phyloP scores from a whole-genome alignment of 352 stramenopile species.

The Thalassiosira oceanica region DNA sequence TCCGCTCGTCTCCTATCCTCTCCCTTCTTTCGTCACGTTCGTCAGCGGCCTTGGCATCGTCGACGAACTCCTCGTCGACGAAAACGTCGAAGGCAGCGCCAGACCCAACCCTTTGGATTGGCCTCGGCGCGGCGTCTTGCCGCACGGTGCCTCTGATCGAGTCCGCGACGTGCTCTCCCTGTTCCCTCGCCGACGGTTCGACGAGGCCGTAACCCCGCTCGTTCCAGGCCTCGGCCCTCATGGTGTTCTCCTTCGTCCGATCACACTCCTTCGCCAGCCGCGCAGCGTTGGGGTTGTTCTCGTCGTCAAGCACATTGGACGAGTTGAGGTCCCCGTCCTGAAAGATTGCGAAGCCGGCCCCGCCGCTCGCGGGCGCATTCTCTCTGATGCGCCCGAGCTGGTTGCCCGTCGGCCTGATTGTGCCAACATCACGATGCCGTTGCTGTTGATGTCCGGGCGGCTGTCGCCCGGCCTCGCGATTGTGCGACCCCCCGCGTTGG shows the following conservation, averaged over 20 bases:
- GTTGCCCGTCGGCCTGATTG: no score
- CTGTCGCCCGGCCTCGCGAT: background rate
- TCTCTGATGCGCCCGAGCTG: slow-evolving; percentile 9
- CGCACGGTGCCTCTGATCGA: slow-evolving; percentile 18
- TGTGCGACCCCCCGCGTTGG: slow-evolving; percentile 22
- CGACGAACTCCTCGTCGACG: slow-evolving; percentile 69
- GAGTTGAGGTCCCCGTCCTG: slow-evolving; percentile 27
- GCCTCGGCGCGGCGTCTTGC: slow-evolving; percentile 5
- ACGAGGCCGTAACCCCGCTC: slow-evolving; percentile 61
- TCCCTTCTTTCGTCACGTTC: slow-evolving; percentile 21
- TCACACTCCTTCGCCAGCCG: slow-evolving; percentile 58
- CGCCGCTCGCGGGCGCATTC: no score
- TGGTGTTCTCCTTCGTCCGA: slow-evolving; percentile 73
- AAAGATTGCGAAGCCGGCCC: slow-evolving; percentile 41
- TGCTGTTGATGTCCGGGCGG: slow-evolving; percentile 6
- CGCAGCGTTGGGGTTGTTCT: slow-evolving; percentile 7
- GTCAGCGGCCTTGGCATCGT: slow-evolving; percentile 10
- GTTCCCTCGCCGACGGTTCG: slow-evolving; percentile 4
- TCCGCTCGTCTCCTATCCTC: slow-evolving; percentile 48
- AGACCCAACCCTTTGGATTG: no score
- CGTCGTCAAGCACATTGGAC: slow-evolving; percentile 14
- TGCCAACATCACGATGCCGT: no score
- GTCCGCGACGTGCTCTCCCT: slow-evolving; percentile 3
- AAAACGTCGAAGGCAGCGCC: slow-evolving; percentile 68
- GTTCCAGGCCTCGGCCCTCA: slow-evolving; percentile 70